Evolutionary conservation across 371 early-diverging fungal genomes (phyloP), one percentile per base, ranked within the genome.

Genomic region (Batkoa obscura): DNA sequence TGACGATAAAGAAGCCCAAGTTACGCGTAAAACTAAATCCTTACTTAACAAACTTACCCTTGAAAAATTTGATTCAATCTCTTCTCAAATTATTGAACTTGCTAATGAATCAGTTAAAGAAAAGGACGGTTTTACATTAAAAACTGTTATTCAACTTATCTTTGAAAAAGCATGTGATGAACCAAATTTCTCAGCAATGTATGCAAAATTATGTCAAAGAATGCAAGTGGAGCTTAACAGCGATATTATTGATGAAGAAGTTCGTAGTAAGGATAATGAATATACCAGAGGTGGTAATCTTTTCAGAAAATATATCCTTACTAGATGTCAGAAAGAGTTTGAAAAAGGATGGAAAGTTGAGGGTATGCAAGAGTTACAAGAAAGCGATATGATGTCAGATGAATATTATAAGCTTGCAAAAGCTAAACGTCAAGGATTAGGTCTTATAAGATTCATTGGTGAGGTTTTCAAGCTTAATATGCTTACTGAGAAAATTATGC

Each of bases 141-240:
- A 73, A 58, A 77, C 75, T 53, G 81, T 94, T 46, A 86, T 94
- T 60, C 73, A 72, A 52, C 72, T 84, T 30, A 80, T 90, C 50
- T 95, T 90, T 61, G 88, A 92, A 38, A 95, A 97, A 72, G 94
- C 98, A 3, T 76, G 88, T 51, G 94, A 92, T 61, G 94, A 97
- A 70, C 77, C 88, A 30, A 74, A 75, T 57, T 95, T 93, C 74
- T 84, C 82, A 54, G 61, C 69, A 53, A 84, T 93, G 74, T 97
- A 94, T 68, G 94, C 93, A 15, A 75, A 72, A 55, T 73, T 97
- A 56, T 90, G 91, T 72, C 69, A 72, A 37, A 72, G 76, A 64
- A 71, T 85, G 66, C 74, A 74, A 60, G 78, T 75, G 48, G 58
- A 65, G 43, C 70, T 81, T 42, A 68, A 74, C 47, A 45, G 58